Percentiles rank a stretch among this genome's conserved stretches.
Evolutionary conservation across 768 basidiomycete species (phyloP).

Genomic region (Crucibulum laeve): DNA sequence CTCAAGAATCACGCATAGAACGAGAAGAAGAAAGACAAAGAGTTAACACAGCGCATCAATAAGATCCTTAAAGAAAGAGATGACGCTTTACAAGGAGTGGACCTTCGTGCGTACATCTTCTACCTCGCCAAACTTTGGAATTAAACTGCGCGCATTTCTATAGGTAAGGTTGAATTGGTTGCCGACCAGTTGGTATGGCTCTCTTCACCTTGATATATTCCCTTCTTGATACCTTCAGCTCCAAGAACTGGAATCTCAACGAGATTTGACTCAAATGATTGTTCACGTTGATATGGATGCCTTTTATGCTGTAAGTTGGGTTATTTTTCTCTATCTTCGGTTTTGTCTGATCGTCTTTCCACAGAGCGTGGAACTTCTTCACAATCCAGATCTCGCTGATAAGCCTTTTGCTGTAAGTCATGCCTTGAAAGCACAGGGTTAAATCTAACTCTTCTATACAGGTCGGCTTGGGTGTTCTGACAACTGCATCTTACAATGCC

Average conservation of each 20-base stretch:
- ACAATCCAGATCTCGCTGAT: conserved; percentile 57
- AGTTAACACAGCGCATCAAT: conserved; percentile 72
- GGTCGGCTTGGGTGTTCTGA: conserved; percentile 82
- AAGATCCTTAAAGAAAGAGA: conserved; percentile 64
- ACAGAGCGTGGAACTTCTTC: conserved; percentile 66
- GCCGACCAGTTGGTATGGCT: conserved; percentile 68
- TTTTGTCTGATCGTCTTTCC: neutral
- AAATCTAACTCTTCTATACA: conserved; percentile 25
- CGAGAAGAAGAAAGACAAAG: conserved; percentile 87
- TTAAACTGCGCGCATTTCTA: conserved; percentile 7
- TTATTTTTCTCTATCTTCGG: neutral
- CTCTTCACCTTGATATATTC: neutral
- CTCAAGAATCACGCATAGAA: conserved; percentile 40
- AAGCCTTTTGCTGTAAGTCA: conserved; percentile 68
- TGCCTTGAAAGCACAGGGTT: neutral
- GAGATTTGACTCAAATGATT: conserved; percentile 80
- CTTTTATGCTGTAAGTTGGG: conserved; percentile 69
- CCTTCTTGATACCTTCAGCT: conserved; percentile 35
- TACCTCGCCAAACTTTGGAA: neutral
- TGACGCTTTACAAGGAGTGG: conserved; percentile 47
- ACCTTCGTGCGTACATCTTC: conserved; percentile 43
- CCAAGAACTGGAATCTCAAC: conserved; percentile 61
- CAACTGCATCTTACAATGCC: conserved; percentile 91
- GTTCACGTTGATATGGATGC: conserved; percentile 98
- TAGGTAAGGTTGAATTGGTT: conserved; percentile 56